A percentile compares a stretch with the other conserved stretches of the same genome.
These are phyloP conservation scores for Tricholoma matsutake DNA, from an alignment of 768 basidiomycete species.

Conservation along the genomic window DNA sequence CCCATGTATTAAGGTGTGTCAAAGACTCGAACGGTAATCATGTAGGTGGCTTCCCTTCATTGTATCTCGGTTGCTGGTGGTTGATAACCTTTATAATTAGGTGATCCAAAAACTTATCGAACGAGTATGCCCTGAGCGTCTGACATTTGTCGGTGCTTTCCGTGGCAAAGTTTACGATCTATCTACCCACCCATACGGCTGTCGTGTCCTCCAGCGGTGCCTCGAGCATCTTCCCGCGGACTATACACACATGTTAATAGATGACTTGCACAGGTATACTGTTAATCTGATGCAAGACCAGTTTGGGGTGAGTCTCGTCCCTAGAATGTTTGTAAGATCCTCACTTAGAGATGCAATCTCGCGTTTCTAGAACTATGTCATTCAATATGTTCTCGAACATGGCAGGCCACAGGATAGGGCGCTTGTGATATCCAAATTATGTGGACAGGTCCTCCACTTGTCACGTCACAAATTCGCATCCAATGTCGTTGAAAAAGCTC, in stretches of 20 bases:
- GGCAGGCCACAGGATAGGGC: slow-evolving; percentile 69
- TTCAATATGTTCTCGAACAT: slow-evolving; percentile 88
- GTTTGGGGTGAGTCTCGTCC: slow-evolving; percentile 69
- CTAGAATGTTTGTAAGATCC: slow-evolving; percentile 11
- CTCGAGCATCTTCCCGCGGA: slow-evolving; percentile 78
- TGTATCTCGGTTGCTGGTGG: slow-evolving; percentile 4
- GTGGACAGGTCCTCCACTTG: slow-evolving; percentile 75
- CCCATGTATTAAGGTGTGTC: slow-evolving; percentile 79
- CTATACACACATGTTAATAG: slow-evolving; percentile 67
- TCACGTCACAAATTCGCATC: slow-evolving; percentile 91
- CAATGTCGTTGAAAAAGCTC: slow-evolving; percentile 92
- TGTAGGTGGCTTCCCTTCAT: slow-evolving; percentile 44
- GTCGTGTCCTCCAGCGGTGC: slow-evolving; percentile 91
- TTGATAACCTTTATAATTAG: slow-evolving; percentile 30
- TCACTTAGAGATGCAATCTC: slow-evolving; percentile 7
- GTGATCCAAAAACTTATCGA: slow-evolving; percentile 89
- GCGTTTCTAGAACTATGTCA: slow-evolving; percentile 81
- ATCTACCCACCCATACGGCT: slow-evolving; percentile 88
- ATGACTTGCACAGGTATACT: slow-evolving; percentile 76
- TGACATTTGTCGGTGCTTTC: slow-evolving; percentile 75
- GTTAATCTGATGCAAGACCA: slow-evolving; percentile 82
- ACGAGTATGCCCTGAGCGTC: slow-evolving; percentile 69
- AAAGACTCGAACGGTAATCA: slow-evolving; percentile 94
- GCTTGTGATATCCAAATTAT: slow-evolving; percentile 63
- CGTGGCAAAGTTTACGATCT: slow-evolving; percentile 76